Conservation (phyloP, 805 yeast species). For the Candida anglica region DNA sequence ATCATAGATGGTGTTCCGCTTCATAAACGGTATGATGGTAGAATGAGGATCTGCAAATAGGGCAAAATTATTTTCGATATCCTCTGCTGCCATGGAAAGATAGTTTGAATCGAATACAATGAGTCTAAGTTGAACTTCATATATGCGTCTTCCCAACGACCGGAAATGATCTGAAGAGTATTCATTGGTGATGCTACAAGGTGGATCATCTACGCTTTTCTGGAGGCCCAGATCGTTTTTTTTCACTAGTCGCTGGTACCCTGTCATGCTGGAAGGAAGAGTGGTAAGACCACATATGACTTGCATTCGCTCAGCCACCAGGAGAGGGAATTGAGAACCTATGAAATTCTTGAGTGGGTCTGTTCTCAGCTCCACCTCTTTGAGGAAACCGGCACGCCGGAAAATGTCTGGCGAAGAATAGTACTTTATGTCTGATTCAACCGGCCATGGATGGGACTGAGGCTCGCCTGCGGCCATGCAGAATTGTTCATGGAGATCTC, state of each 20-base stretch:
- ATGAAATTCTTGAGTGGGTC: constrained; percentile 19
- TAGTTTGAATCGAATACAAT: constrained; percentile 26
- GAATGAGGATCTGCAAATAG: constrained; percentile 14
- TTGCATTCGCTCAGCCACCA: constrained; percentile 20
- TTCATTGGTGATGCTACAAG: constrained; percentile 7
- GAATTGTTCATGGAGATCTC: constrained; percentile 16
- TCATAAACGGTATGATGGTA: constrained; percentile 29
- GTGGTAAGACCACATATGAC: constrained; percentile 28
- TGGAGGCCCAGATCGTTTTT: background rate
- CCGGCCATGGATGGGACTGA: background rate
- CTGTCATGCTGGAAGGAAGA: constrained; percentile 7
- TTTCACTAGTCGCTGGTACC: background rate
- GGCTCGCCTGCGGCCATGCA: background rate
- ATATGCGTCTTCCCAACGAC: constrained; percentile 20
- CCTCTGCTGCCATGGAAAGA: constrained; percentile 24
- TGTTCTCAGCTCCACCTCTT: constrained; percentile 9
- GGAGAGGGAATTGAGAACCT: constrained; percentile 19
- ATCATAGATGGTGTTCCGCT: constrained; percentile 19
- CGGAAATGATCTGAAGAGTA: constrained; percentile 19
- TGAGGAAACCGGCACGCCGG: constrained; percentile 4
- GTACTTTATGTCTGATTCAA: constrained; percentile 1
- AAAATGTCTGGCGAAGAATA: constrained; percentile 1
- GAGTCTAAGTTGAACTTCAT: constrained; percentile 17
- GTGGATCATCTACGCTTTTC: background rate
- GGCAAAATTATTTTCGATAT: constrained; percentile 20